Conservation (phyloP, 495 filamentous ascomycete species). For the Xylaria sp. region DNA sequence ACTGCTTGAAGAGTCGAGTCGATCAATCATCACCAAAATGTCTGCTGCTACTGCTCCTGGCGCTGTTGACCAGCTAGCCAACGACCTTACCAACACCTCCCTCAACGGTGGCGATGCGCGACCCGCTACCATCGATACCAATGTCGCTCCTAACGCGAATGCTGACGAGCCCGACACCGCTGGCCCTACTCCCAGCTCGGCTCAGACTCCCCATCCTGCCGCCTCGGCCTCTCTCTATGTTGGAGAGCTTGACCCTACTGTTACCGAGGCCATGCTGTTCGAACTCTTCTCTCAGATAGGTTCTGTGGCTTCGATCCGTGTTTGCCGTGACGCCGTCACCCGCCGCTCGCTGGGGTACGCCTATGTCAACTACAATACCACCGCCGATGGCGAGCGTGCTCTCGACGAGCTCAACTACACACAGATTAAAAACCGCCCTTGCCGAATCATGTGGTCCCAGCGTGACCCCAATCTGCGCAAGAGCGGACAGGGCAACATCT, state of each 20-base stretch:
- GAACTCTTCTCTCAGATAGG: constrained; percentile 99
- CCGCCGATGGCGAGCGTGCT: constrained; percentile 93
- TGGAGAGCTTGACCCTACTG: constrained; percentile 94
- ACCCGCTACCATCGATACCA: constrained; percentile 69
- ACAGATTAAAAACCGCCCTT: constrained; percentile 96
- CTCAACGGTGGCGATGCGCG: constrained; percentile 69
- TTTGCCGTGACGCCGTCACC: constrained; percentile 98
- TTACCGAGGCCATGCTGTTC: constrained; percentile 99
- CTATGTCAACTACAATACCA: constrained; percentile 99
- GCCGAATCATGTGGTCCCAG: constrained; percentile 99
- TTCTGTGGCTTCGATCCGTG: constrained; percentile 98
- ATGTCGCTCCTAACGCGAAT: constrained; percentile 55
- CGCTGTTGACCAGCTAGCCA: constrained; percentile 75
- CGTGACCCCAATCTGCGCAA: constrained; percentile 98
- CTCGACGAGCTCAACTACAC: constrained; percentile 99
- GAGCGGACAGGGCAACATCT: constrained; percentile 99
- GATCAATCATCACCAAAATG: constrained; percentile 55
- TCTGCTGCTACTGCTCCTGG: constrained; percentile 66
- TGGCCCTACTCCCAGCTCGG: constrained; percentile 74
- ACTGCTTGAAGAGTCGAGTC: constrained; percentile 11
- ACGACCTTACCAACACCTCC: constrained; percentile 65
- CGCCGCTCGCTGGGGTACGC: constrained; percentile 98
- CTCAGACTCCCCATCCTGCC: constrained; percentile 72
- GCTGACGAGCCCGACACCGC: constrained; percentile 63
- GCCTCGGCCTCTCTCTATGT: constrained; percentile 98